Evolutionary conservation across 1,139 yeast genomes (phyloP).

Genomic region (Geotrichum cucujoidarum): DNA sequence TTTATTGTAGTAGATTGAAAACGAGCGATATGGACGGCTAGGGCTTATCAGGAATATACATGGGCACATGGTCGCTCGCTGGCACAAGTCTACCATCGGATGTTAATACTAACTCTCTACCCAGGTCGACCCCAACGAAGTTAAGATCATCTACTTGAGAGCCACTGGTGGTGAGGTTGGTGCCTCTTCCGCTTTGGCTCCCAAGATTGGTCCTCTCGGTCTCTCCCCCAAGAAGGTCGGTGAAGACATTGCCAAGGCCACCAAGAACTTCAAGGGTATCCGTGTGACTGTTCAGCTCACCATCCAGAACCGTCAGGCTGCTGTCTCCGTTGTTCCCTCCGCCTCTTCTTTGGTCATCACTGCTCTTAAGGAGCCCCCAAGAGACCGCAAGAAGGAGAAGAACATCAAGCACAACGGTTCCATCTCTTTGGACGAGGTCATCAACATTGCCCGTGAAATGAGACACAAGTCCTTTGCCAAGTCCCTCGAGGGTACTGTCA

Average conservation of each 20-base stretch:
- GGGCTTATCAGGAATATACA: no score
- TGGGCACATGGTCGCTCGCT: not conserved
- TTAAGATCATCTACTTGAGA: slow-evolving; percentile 97
- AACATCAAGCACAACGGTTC: slow-evolving; percentile 99
- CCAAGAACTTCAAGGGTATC: slow-evolving; percentile 98
- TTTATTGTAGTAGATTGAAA: no score
- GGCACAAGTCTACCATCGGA: not conserved
- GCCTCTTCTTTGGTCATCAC: slow-evolving; percentile 98
- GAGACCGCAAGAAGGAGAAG: slow-evolving; percentile 99
- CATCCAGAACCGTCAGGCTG: slow-evolving; percentile 99
- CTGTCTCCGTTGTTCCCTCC: slow-evolving; percentile 98
- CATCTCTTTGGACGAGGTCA: slow-evolving; percentile 94
- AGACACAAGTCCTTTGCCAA: slow-evolving; percentile 97
- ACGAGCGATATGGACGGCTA: no score
- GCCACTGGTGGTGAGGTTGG: slow-evolving; percentile 99
- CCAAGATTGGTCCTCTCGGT: slow-evolving; percentile 99
- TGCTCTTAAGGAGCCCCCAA: slow-evolving; percentile 99
- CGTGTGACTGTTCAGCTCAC: slow-evolving; percentile 98
- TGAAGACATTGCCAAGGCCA: slow-evolving; percentile 99
- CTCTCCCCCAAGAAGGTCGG: slow-evolving; percentile 99
- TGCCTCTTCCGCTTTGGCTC: slow-evolving; percentile 99
- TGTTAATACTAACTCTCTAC: not conserved
- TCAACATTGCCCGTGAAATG: slow-evolving; percentile 97
- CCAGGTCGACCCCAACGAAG: slow-evolving; percentile 95
- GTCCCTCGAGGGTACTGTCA: slow-evolving; percentile 92